Evolutionary conservation across 2,329 filamentous ascomycete species (phyloP).

Genomic region (Aspergillus quadricinctus): DNA sequence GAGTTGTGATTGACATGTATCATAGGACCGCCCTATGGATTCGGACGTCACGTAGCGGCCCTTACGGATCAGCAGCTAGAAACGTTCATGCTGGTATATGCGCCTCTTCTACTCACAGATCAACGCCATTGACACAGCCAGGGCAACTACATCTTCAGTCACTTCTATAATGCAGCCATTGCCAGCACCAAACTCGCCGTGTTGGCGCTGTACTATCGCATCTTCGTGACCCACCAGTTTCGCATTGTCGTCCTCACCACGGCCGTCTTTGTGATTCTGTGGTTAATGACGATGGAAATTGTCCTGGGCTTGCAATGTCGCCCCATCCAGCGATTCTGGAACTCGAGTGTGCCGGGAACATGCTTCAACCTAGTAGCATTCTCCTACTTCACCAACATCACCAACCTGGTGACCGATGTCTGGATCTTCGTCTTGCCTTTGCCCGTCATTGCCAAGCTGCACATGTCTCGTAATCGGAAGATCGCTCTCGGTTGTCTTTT

Average conservation of each 20-base stretch:
- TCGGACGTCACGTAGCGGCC: conserved; percentile 10
- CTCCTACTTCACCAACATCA: conserved; percentile 14
- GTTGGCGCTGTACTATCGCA: conserved; percentile 11
- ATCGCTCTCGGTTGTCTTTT: conserved; percentile 11
- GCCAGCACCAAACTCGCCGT: conserved; percentile 13
- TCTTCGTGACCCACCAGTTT: conserved; percentile 9
- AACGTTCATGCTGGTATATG: conserved; percentile 9
- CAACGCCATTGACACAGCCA: background rate
- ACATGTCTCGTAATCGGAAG: conserved; percentile 8
- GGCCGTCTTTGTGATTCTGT: conserved; percentile 7
- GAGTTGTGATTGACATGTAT: too few relatives aligned
- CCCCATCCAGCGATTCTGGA: conserved; percentile 10
- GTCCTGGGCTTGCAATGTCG: conserved; percentile 8
- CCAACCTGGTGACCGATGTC: conserved; percentile 11
- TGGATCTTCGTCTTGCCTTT: conserved; percentile 14
- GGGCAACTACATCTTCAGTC: conserved; percentile 15
- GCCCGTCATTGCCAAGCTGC: conserved; percentile 10
- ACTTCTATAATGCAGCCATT: conserved; percentile 13
- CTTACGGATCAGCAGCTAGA: conserved; percentile 4
- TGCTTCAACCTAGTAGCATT: conserved; percentile 11
- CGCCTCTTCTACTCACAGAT: background rate
- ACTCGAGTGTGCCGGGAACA: background rate
- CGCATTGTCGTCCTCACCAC: conserved; percentile 7
- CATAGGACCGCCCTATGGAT: conserved; percentile 13
- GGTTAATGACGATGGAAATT: conserved; percentile 12